These are phyloP conservation scores for Mytilinidion resinicola DNA, from an alignment of 495 filamentous ascomycete genomes.

Conservation along the genomic window DNA sequence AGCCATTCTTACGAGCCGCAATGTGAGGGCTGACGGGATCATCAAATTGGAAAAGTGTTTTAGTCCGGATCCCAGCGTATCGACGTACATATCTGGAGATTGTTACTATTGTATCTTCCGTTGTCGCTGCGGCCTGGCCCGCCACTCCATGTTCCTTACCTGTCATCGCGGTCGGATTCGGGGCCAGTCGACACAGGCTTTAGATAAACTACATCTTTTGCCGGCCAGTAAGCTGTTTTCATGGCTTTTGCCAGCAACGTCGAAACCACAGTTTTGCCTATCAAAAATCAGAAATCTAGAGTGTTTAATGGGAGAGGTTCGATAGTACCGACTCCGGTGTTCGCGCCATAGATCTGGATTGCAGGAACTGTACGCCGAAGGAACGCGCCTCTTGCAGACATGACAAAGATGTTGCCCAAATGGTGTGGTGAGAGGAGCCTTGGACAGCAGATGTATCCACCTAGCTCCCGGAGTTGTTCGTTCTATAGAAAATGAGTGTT, in stretches of 20 bases:
- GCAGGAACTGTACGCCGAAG: slow-evolving; percentile 59
- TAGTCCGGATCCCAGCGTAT: slow-evolving; percentile 50
- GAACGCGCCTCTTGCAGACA: too few species aligned
- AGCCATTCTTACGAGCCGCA: slow-evolving; percentile 41
- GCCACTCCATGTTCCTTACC: slow-evolving; percentile 37
- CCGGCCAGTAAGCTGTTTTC: slow-evolving; percentile 30
- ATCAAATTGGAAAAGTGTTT: slow-evolving; percentile 61
- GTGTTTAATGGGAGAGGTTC: too few species aligned
- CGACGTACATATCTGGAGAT: slow-evolving; percentile 49
- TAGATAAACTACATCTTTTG: slow-evolving; percentile 53
- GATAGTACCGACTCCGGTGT: slow-evolving; percentile 54
- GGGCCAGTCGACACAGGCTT: slow-evolving; percentile 75
- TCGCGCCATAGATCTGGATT: slow-evolving; percentile 70
- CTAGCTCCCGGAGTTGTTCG: too few species aligned
- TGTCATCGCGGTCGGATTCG: slow-evolving; percentile 58
- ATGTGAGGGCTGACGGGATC: slow-evolving; percentile 69
- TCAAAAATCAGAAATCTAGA: too few species aligned
- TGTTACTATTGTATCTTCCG: too few species aligned
- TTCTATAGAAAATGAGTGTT: too few species aligned
- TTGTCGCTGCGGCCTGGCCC: too few species aligned
- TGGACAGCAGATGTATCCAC: too few species aligned
- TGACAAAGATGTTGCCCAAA: too few species aligned
- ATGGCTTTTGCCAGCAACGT: slow-evolving; percentile 62
- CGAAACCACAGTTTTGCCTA: slow-evolving; percentile 67
- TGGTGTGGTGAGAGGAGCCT: too few species aligned